Percentiles rank a stretch among this genome's conserved stretches.
These are phyloP conservation scores for Carex kokanica DNA, from an alignment of 176 grass and related monocot genomes.

Conservation along the genomic window DNA sequence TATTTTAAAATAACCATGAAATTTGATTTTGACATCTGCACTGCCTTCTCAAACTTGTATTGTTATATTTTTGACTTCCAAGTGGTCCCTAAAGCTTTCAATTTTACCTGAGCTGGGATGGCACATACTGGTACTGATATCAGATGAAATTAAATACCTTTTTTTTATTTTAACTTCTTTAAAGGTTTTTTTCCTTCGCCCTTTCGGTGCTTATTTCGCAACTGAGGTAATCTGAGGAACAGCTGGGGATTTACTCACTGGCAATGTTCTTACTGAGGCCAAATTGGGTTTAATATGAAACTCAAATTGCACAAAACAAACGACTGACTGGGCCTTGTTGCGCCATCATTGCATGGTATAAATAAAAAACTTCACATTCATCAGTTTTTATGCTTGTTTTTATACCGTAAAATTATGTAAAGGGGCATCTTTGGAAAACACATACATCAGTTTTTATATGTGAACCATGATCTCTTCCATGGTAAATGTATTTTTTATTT, in stretches of 20 bases:
- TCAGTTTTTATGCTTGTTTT: no score
- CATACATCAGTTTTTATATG: not conserved
- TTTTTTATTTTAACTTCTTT: not conserved
- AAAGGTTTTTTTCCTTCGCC: not conserved
- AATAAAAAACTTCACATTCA: not conserved
- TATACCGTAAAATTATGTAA: no score
- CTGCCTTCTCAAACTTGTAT: not conserved
- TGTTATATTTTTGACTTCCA: not conserved
- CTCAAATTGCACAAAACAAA: not conserved
- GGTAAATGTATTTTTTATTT: no score
- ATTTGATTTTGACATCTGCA: conserved; percentile 6
- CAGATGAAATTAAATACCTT: not conserved
- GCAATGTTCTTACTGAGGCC: not conserved
- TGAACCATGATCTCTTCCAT: not conserved
- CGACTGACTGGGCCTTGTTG: not conserved
- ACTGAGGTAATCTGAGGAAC: not conserved
- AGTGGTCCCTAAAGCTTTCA: not conserved
- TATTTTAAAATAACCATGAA: not conserved
- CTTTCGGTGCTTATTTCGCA: not conserved
- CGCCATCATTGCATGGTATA: not conserved
- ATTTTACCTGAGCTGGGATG: not conserved
- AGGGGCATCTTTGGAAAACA: not conserved
- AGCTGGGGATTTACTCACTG: not conserved
- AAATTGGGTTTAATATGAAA: not conserved
- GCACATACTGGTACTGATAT: not conserved